These are phyloP conservation scores for Claviceps arundinis DNA, from an alignment of 2,329 filamentous ascomycete species.

Conservation along the genomic window DNA sequence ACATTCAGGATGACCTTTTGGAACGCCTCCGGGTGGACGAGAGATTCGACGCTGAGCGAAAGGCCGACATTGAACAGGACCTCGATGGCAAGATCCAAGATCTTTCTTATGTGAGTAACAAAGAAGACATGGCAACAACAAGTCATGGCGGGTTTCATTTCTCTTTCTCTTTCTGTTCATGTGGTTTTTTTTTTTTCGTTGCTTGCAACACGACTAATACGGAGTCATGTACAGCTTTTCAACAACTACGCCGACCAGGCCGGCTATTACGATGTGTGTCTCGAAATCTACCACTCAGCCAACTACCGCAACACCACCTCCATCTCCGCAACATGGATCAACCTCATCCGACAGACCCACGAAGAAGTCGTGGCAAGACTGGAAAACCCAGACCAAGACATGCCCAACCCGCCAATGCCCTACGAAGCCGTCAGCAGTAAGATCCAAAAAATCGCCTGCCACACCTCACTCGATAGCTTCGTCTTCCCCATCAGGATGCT, in stretches of 20 bases:
- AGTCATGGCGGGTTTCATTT: background rate
- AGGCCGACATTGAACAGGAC: constrained; percentile 47
- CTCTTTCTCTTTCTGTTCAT: background rate
- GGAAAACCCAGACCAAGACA: constrained; percentile 27
- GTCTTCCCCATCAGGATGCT: constrained; percentile 51
- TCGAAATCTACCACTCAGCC: constrained; percentile 82
- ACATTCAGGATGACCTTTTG: constrained; percentile 86
- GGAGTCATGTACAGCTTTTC: constrained; percentile 50
- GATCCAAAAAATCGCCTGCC: constrained; percentile 51
- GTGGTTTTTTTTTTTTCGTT: background rate
- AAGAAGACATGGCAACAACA: background rate
- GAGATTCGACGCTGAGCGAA: constrained; percentile 52
- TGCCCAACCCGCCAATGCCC: constrained; percentile 35
- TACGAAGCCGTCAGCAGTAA: constrained; percentile 58
- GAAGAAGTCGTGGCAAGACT: constrained; percentile 34
- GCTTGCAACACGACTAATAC: constrained; percentile 6
- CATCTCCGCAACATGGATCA: constrained; percentile 73
- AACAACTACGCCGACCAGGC: constrained; percentile 85
- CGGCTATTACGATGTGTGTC: constrained; percentile 83
- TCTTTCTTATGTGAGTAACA: constrained; percentile 55
- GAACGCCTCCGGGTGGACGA: constrained; percentile 62
- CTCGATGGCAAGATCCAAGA: constrained; percentile 69
- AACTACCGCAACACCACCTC: constrained; percentile 82
- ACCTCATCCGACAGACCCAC: constrained; percentile 63
- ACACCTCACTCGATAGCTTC: constrained; percentile 50